Conservation (phyloP, 176 grass and related monocot species). For the Rhipidocladum racemiflorum region DNA sequence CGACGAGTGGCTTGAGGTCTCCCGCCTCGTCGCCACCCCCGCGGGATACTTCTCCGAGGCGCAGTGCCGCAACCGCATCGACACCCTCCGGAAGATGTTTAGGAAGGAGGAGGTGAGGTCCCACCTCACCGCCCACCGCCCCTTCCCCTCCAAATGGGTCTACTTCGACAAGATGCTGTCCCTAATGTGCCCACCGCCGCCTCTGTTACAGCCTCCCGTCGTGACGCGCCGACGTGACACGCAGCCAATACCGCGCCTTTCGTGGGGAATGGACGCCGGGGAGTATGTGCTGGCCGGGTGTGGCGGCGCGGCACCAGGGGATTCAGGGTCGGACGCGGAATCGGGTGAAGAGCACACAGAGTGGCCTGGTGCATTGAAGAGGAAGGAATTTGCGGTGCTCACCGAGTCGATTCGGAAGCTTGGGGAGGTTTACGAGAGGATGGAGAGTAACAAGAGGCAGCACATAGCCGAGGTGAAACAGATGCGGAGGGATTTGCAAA, state of each 20-base stretch:
- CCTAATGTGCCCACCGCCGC: slow-evolving; percentile 38
- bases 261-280: slow-evolving; percentile 45
- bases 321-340: slow-evolving; percentile 34
- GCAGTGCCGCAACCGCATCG: slow-evolving; percentile 83
- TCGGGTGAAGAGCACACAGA: slow-evolving; percentile 6
- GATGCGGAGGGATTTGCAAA: slow-evolving; percentile 75
- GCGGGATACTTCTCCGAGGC: slow-evolving; percentile 42
- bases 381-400: slow-evolving; percentile 39
- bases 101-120: slow-evolving; percentile 64
- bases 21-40: slow-evolving; percentile 34
- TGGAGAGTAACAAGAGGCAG: slow-evolving; percentile 71
- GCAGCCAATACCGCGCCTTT: slow-evolving; percentile 38
- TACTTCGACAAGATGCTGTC: slow-evolving; percentile 71
- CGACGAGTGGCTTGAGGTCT: slow-evolving; percentile 76
- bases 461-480: slow-evolving; percentile 65
- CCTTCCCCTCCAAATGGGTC: slow-evolving; percentile 47
- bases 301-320: background rate
- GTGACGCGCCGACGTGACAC: slow-evolving; percentile 41
- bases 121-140: background rate
- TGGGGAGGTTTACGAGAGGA: slow-evolving; percentile 56
- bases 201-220: background rate
- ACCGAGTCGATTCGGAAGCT: slow-evolving; percentile 60
- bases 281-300: slow-evolving; percentile 43
- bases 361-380: background rate
- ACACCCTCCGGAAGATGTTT: slow-evolving; percentile 80